Evolutionary conservation across 805 yeast genomes (phyloP).

Genomic region (Wickerhamiella kurtzmanii): DNA sequence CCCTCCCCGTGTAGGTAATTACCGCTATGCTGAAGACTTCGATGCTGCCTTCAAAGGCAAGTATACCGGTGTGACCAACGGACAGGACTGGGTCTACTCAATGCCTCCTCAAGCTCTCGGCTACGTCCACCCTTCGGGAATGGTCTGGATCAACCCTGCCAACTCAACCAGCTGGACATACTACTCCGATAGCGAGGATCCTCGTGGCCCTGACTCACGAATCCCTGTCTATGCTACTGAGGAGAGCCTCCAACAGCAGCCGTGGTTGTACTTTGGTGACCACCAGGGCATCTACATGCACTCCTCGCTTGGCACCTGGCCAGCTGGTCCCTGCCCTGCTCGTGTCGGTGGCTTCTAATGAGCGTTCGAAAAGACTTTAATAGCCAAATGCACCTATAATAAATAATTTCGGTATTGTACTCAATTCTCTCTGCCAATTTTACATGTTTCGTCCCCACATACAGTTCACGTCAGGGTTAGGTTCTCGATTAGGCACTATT

Average conservation of each 20-base stretch:
- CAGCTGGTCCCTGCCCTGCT: background rate
- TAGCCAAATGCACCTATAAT: too few species aligned
- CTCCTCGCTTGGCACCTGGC: background rate
- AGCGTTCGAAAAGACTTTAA: too few species aligned
- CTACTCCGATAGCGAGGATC: background rate
- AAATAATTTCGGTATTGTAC: too few species aligned
- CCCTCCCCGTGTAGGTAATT: background rate
- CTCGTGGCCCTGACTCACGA: background rate
- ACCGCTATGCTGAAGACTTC: background rate
- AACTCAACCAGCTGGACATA: slow-evolving; percentile 1
- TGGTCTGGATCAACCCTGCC: slow-evolving; percentile 1
- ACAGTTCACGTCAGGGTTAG: too few species aligned
- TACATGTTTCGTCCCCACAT: too few species aligned
- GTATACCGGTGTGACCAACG: background rate
- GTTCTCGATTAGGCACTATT: too few species aligned
- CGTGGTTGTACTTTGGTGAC: background rate
- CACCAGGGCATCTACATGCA: background rate
- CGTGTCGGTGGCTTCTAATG: background rate
- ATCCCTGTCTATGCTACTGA: background rate
- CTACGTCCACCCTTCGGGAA: slow-evolving; percentile 1
- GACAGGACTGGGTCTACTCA: background rate
- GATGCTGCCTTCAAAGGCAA: background rate
- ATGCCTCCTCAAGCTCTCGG: background rate
- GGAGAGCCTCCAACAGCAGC: background rate
- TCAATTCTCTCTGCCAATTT: too few species aligned